Evolutionary conservation across 108 stramenopile species (phyloP).

Genomic region (Phaeodactylum tricornutum): DNA sequence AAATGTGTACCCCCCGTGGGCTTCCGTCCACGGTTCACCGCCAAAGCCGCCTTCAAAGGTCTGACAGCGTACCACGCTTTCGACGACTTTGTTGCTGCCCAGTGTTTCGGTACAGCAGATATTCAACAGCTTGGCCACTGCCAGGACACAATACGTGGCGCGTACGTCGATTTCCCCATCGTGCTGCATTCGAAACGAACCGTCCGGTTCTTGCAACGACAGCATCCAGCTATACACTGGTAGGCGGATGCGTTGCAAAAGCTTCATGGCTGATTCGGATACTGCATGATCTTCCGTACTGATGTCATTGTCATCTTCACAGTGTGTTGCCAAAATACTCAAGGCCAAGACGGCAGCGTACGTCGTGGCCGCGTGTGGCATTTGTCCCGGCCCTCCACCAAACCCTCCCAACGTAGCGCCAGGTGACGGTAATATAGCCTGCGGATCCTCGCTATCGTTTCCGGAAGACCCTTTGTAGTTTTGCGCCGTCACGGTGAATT

Average conservation of each 20-base stretch:
- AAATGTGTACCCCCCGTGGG: slow-evolving; percentile 98
- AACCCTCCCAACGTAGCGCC: too few species aligned
- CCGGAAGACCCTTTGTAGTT: too few species aligned
- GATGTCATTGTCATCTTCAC: too few species aligned
- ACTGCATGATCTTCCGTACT: slow-evolving; percentile 1
- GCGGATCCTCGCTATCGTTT: too few species aligned
- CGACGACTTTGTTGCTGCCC: slow-evolving; percentile 18
- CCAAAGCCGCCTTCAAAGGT: slow-evolving; percentile 97
- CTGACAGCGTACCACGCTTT: slow-evolving; percentile 73
- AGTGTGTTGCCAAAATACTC: slow-evolving; percentile 49
- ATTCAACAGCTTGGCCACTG: slow-evolving; percentile 60
- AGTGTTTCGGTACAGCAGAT: slow-evolving; percentile 41
- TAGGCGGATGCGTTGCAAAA: slow-evolving; percentile 18
- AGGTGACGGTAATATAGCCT: not conserved
- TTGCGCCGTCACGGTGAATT: not conserved
- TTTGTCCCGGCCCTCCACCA: slow-evolving; percentile 89
- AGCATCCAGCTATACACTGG: slow-evolving; percentile 63
- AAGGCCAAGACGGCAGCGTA: slow-evolving; percentile 83
- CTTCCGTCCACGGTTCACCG: slow-evolving; percentile 91
- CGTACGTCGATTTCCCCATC: slow-evolving; percentile 97
- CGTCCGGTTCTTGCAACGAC: slow-evolving; percentile 28
- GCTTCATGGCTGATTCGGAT: not conserved
- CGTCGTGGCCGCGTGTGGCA: slow-evolving; percentile 92
- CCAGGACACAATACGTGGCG: slow-evolving; percentile 84
- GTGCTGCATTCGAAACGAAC: slow-evolving; percentile 89